phyloP scores from a whole-genome alignment of 1,284 basidiomycete genomes.

The Cryptococcus sp. region DNA sequence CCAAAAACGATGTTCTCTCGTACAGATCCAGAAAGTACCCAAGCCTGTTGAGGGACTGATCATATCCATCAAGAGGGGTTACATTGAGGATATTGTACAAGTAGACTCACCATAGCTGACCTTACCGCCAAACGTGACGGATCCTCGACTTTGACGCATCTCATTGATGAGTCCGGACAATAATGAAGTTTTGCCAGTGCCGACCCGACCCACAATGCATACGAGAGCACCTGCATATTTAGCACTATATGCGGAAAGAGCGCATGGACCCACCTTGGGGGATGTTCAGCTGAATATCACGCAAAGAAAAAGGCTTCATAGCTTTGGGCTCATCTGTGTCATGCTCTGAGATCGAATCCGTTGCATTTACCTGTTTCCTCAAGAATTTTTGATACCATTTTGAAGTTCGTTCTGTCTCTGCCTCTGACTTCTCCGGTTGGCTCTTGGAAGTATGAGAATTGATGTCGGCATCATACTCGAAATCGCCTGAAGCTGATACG shows the following conservation, averaged over 20 bases:
- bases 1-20: slow-evolving; percentile 49
- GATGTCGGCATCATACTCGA: slow-evolving; percentile 53
- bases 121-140: slow-evolving; percentile 58
- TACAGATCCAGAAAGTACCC: slow-evolving; percentile 67
- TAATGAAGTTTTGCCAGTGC: slow-evolving; percentile 52
- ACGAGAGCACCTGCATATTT: slow-evolving; percentile 19
- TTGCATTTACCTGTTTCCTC: not conserved
- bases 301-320: slow-evolving; percentile 54
- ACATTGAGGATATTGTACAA: not conserved
- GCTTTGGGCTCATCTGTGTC: not conserved
- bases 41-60: slow-evolving; percentile 60
- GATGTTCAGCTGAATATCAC: slow-evolving; percentile 57
- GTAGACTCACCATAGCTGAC: slow-evolving; percentile 57
- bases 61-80: not conserved
- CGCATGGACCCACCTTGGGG: slow-evolving; percentile 42
- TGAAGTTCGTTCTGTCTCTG: not conserved
- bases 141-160: slow-evolving; percentile 62
- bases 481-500: slow-evolving; percentile 59
- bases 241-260: not conserved
- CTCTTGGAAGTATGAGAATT: slow-evolving; percentile 28
- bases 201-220: slow-evolving; percentile 34
- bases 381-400: not conserved
- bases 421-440: slow-evolving; percentile 20
- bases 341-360: not conserved
- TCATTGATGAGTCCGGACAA: slow-evolving; percentile 67